phyloP scores from a whole-genome alignment of 2,329 filamentous ascomycete genomes.

The Sclerotinia borealis region DNA sequence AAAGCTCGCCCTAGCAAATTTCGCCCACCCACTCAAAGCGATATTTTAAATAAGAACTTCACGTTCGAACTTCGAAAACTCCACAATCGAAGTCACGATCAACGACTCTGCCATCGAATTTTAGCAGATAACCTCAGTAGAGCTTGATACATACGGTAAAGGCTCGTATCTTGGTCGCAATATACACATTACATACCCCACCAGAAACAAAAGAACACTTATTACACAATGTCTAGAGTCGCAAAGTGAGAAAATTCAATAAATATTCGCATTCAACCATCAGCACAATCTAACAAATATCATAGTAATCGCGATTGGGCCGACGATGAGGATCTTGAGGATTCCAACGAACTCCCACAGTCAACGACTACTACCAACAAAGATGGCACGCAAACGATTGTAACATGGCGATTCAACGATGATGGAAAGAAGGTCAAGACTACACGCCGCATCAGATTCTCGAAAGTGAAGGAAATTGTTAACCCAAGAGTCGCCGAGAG shows the following conservation, averaged over 20 bases:
- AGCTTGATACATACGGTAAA: neutral
- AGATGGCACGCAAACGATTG: slow-evolving; percentile 94
- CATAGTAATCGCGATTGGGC: slow-evolving; percentile 68
- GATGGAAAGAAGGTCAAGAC: slow-evolving; percentile 95
- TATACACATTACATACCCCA: neutral
- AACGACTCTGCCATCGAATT: slow-evolving; percentile 8
- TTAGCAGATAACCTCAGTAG: neutral
- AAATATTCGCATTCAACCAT: slow-evolving; percentile 1
- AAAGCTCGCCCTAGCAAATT: slow-evolving; percentile 12
- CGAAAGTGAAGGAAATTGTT: slow-evolving; percentile 84
- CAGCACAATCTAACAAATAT: slow-evolving; percentile 18
- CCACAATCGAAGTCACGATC: slow-evolving; percentile 9
- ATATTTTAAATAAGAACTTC: slow-evolving; percentile 14
- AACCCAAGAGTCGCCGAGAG: slow-evolving; percentile 96
- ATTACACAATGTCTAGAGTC: slow-evolving; percentile 38
- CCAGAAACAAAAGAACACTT: slow-evolving; percentile 2
- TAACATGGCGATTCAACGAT: slow-evolving; percentile 86
- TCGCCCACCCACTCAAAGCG: slow-evolving; percentile 13
- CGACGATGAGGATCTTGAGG: slow-evolving; percentile 79
- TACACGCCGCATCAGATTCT: slow-evolving; percentile 89
- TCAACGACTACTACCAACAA: slow-evolving; percentile 92
- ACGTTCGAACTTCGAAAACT: slow-evolving; percentile 2
- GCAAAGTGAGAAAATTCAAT: slow-evolving; percentile 36
- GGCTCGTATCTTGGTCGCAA: neutral
- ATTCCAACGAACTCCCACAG: slow-evolving; percentile 61